Percentiles rank a stretch among this genome's conserved stretches.
Conservation (phyloP, 2,329 filamentous ascomycete genomes). For the Microthyrium microscopicum region DNA sequence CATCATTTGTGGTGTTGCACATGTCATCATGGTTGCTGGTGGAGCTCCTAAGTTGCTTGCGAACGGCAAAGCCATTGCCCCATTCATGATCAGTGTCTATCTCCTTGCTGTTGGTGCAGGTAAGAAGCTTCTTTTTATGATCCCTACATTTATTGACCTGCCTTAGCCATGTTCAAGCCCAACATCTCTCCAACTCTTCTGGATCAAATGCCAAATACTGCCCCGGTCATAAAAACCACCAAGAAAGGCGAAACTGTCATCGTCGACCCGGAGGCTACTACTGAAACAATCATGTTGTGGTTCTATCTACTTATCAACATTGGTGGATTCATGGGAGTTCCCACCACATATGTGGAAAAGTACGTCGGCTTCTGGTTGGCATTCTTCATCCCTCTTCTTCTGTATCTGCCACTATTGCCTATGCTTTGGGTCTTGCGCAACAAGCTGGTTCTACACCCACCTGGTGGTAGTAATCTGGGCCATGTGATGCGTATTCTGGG, state of each 20-base stretch:
- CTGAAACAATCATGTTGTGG: constrained; percentile 50
- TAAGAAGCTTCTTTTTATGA: not conserved
- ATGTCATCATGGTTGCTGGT: not conserved
- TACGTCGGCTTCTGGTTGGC: constrained; percentile 57
- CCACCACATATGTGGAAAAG: constrained; percentile 22
- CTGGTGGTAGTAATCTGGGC: constrained; percentile 29
- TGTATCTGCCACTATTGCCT: constrained; percentile 16
- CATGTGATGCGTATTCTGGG: constrained; percentile 27
- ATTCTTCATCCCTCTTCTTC: constrained; percentile 47
- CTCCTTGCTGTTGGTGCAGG: constrained; percentile 5
- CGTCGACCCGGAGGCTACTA: constrained; percentile 49
- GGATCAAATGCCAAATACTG: constrained; percentile 40
- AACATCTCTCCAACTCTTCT: constrained; percentile 41
- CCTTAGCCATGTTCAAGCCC: constrained; percentile 37
- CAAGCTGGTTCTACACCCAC: constrained; percentile 27
- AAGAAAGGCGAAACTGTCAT: constrained; percentile 42
- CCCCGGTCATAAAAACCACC: constrained; percentile 20
- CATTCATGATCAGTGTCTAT: constrained; percentile 5
- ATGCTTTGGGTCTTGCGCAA: constrained; percentile 8
- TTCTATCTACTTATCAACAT: constrained; percentile 24
- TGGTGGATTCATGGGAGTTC: constrained; percentile 18
- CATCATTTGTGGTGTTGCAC: not conserved
- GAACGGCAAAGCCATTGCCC: not conserved
- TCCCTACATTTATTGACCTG: not conserved
- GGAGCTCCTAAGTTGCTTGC: not conserved